phyloP scores from a whole-genome alignment of 2,329 filamentous ascomycete genomes.

The Coniochaeta hoffmannii region DNA sequence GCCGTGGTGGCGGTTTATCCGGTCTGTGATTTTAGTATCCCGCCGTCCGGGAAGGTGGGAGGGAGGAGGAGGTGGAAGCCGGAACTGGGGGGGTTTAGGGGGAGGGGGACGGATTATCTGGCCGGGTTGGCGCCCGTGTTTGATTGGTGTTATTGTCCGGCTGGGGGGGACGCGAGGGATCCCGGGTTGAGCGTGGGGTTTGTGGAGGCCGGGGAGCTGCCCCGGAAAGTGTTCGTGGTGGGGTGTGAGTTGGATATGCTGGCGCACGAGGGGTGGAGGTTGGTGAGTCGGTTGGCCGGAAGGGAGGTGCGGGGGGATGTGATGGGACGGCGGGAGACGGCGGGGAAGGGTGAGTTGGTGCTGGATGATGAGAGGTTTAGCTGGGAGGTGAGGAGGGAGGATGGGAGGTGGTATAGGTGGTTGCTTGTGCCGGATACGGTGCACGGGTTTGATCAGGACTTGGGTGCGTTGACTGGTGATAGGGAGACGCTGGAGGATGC shows the following conservation, averaged over 20 bases:
- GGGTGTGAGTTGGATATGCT: slow-evolving; percentile 38
- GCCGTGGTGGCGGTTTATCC: slow-evolving; percentile 38
- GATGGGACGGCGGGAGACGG: slow-evolving; percentile 19
- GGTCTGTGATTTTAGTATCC: slow-evolving; percentile 30
- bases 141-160: slow-evolving; percentile 32
- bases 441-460: slow-evolving; percentile 22
- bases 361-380: slow-evolving; percentile 20
- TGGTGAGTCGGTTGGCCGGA: slow-evolving; percentile 27
- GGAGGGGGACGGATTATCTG: slow-evolving; percentile 18
- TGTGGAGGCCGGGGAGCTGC: slow-evolving; percentile 24
- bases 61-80: slow-evolving; percentile 29
- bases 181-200: slow-evolving; percentile 32
- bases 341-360: slow-evolving; percentile 14
- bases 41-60: slow-evolving; percentile 19
- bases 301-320: slow-evolving; percentile 19
- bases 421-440: slow-evolving; percentile 23
- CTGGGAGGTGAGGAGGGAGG: slow-evolving; percentile 15
- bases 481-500: slow-evolving; percentile 15
- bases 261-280: slow-evolving; percentile 30
- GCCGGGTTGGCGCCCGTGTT: slow-evolving; percentile 22
- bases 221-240: slow-evolving; percentile 33
- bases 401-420: slow-evolving; percentile 18
- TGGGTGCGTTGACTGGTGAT: slow-evolving; percentile 12
- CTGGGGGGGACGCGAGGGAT: slow-evolving; percentile 24
- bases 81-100: slow-evolving; percentile 19